Percentiles rank a stretch among this genome's conserved stretches.
phyloP scores from a whole-genome alignment of 768 basidiomycete species.

The Russula abietina region DNA sequence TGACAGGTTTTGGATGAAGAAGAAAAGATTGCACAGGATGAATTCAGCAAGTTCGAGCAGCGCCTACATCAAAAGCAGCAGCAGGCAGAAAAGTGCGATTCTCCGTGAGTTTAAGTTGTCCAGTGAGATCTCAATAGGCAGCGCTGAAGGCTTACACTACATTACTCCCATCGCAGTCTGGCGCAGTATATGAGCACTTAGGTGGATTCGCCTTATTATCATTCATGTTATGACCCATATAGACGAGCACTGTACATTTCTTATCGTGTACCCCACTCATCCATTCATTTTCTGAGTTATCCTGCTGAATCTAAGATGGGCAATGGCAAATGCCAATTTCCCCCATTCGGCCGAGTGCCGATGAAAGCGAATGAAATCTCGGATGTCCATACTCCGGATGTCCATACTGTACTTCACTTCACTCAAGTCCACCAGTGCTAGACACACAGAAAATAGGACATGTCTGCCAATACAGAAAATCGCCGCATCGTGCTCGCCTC shows the following conservation, averaged over 20 bases:
- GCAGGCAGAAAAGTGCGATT: conserved; percentile 35
- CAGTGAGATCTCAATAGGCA: conserved; percentile 10
- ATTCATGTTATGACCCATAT: neutral
- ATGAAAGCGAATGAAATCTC: neutral
- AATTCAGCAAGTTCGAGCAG: conserved; percentile 84
- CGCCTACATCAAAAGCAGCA: conserved; percentile 44
- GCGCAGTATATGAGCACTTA: conserved; percentile 78
- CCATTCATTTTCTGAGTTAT: neutral
- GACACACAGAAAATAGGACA: neutral
- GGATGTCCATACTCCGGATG: too few relatives aligned
- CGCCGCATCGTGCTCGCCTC: conserved; percentile 75
- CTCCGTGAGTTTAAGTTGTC: conserved; percentile 45
- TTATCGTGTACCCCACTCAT: conserved; percentile 11
- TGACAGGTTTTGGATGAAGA: conserved; percentile 81
- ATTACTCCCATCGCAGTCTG: conserved; percentile 44
- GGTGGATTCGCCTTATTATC: neutral
- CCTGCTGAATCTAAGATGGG: neutral
- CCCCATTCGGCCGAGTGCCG: conserved; percentile 1
- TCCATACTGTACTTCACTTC: too few relatives aligned
- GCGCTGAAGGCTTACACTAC: conserved; percentile 3
- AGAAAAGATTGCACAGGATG: conserved; percentile 77
- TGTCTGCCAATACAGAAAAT: conserved; percentile 16
- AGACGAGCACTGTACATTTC: conserved; percentile 4
- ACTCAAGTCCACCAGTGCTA: neutral
- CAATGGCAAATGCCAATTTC: neutral